Conservation (phyloP, 1,139 yeast species). For the Pichia sp. region DNA sequence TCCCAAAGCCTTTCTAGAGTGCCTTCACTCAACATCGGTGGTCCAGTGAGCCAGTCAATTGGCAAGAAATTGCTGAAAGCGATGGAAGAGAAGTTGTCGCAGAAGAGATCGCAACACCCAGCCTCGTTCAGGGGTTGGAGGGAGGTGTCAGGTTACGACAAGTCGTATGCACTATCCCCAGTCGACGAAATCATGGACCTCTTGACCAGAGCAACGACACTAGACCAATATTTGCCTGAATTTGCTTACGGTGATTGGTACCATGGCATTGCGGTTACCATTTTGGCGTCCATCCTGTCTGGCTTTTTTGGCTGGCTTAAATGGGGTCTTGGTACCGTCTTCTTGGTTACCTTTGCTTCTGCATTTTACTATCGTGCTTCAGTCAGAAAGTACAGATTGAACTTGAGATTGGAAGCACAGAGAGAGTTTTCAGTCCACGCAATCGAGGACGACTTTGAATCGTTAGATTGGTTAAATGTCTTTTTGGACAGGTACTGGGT, state of each 20-base stretch:
- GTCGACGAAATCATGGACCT: slow-evolving; percentile 71
- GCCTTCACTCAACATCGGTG: slow-evolving; percentile 15
- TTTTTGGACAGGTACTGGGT: slow-evolving; percentile 89
- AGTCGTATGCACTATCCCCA: slow-evolving; percentile 55
- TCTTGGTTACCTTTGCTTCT: slow-evolving; percentile 57
- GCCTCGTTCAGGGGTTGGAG: slow-evolving; percentile 88
- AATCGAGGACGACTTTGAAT: slow-evolving; percentile 83
- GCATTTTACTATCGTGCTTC: slow-evolving; percentile 78
- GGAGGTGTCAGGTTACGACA: slow-evolving; percentile 85
- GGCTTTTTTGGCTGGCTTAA: slow-evolving; percentile 77
- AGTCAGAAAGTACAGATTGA: slow-evolving; percentile 70
- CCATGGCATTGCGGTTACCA: slow-evolving; percentile 70
- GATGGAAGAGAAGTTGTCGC: slow-evolving; percentile 30
- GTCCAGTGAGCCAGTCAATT: slow-evolving; percentile 29
- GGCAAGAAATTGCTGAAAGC: slow-evolving; percentile 29
- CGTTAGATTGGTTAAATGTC: slow-evolving; percentile 91
- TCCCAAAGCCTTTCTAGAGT: too few relatives aligned
- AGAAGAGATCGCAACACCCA: slow-evolving; percentile 51
- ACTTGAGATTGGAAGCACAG: slow-evolving; percentile 73
- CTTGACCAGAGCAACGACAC: slow-evolving; percentile 57
- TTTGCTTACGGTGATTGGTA: slow-evolving; percentile 90
- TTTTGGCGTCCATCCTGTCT: slow-evolving; percentile 63
- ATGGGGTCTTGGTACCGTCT: slow-evolving; percentile 76
- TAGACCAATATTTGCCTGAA: slow-evolving; percentile 69
- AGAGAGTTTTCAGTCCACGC: slow-evolving; percentile 76